Evolutionary conservation across 2,329 filamentous ascomycete genomes (phyloP), one percentile per base, ranked within the genome.

Genomic region (Trichoderma sp.): DNA sequence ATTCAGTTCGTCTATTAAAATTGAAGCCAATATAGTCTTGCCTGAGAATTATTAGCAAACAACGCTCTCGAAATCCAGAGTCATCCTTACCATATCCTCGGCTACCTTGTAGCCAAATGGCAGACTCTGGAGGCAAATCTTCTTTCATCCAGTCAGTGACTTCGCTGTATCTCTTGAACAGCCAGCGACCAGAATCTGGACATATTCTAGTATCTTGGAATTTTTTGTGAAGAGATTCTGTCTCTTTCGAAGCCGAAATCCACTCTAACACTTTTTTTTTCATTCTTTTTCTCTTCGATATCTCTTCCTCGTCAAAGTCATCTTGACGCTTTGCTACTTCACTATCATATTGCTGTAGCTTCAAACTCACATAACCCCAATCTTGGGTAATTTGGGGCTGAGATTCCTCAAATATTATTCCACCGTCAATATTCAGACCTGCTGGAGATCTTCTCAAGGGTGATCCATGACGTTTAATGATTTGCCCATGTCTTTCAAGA

Each of bases 231-330:
- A 65, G 52, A 3, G 33, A 43, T 0, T 21, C 21, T 5, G 35
- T 65, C 27, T 65, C 55, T 27, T 65, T 65, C 10, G 62, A 65
- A 19, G 62, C 62, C 2, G 62, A 65, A 16, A 65, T 56, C 62
- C 62, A 65, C 5, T 37, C 52, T 19, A 43, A 24, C 6, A 65
- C 24, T n/a, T 11, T 43, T 13, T 4, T 43, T 6, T 33, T 65
- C 6, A 27, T 16, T 5, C 13, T 33, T 4, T 31, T 10, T 47
- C 24, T 33, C 10, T 27, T 55, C 3, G 16, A 7, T 21, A 2
- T 24, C 37, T 43, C 19, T 11, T 31, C 19, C 4, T 56, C 62
- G 33, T 33, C 13, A 37, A 43, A 65, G 0, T 33, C 10, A 6
- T 7, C 24, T 13, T 35, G 19, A 31, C n/a, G 13, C 16, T 31